Conservation (phyloP, 768 basidiomycete genomes). For the Lentinula boryana region DNA sequence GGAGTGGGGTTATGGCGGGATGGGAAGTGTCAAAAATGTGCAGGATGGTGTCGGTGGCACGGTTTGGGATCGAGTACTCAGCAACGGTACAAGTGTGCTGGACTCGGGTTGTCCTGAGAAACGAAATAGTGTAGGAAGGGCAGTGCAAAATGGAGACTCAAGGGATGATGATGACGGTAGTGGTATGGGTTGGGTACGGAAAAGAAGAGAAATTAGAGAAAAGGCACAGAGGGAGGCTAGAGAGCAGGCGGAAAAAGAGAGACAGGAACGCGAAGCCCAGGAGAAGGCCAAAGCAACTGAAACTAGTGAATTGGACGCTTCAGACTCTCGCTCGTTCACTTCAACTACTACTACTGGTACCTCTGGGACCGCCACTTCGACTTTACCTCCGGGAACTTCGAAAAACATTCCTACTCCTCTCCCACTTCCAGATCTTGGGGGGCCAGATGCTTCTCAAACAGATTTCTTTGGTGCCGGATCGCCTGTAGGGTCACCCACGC, state of each 20-base stretch:
- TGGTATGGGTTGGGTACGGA: slow-evolving; percentile 81
- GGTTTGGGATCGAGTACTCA: slow-evolving; percentile 29
- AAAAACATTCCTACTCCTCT: not conserved
- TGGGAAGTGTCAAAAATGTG: slow-evolving; percentile 54
- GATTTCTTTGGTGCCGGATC: not conserved
- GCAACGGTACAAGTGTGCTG: slow-evolving; percentile 13
- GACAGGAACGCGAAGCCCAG: slow-evolving; percentile 3
- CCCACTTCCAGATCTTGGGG: not conserved
- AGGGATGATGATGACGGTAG: slow-evolving; percentile 71
- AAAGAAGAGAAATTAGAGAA: slow-evolving; percentile 51
- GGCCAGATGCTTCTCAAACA: not conserved
- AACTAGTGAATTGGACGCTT: slow-evolving; percentile 13
- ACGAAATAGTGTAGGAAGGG: slow-evolving; percentile 14
- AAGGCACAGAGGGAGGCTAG: slow-evolving; percentile 29
- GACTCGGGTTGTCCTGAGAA: slow-evolving; percentile 14
- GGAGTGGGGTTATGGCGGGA: slow-evolving; percentile 88
- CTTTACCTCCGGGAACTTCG: not conserved
- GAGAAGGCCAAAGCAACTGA: slow-evolving; percentile 10
- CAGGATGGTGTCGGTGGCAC: slow-evolving; percentile 27
- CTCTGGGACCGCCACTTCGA: slow-evolving; percentile 6
- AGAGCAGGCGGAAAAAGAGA: slow-evolving; percentile 21
- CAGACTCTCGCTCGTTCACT: slow-evolving; percentile 4
- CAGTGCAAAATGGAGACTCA: slow-evolving; percentile 18
- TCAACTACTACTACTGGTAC: slow-evolving; percentile 11
- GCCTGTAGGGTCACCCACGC: not conserved